Base-by-base conservation (phyloP, 495 filamentous ascomycete genomes). In the Hypoxylon cercidicola region DNA sequence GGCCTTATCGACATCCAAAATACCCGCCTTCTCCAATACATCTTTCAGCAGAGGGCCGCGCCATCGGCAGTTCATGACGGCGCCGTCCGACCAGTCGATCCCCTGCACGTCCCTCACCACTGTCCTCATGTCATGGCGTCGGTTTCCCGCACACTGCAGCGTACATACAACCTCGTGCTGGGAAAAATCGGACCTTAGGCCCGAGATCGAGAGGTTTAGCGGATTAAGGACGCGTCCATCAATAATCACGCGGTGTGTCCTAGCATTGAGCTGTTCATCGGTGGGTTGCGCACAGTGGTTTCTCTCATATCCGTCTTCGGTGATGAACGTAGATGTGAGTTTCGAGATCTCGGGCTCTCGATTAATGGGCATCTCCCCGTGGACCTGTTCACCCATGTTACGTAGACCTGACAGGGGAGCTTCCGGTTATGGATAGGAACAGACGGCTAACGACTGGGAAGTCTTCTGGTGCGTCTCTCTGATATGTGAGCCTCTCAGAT, bases 81-180 rank as follows among this genome's bases (percentile, higher is more conserved):
- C 86, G 3, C 82, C 84, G 10, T 80, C 77, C 1, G 69, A 75
- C 81, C 81, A 88, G 49, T 85, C 81, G 20, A 88, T 72, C 0
- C 85, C 86, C 20, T 81, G 82, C 1, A 82, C 81, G 20, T 76
- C 71, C 13, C 75, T 73, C 7, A 75, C 78, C 10, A 78, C 71
- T 25, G 75, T 69, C 23, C 78, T 85, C 79, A 88, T 84, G 62
- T 87, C 80, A 30, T 78, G 78, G 0, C 86, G 72, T 1, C 86
- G 76, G 72, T 86, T 88, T 2, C 86, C 86, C 19, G 80, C 79
- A 63, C 86, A 89, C 25, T 84, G 83, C 15, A 88, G 57, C 2
- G 78, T 74, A 0, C 80, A 80, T 0, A 84, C 82, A 16, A 88
- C 79, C 21, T 72, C 82, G 51, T 82, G 73, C 28, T 72, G 63